Base-by-base conservation (phyloP, 148 eudicot species). In the Limonium bicolor region DNA sequence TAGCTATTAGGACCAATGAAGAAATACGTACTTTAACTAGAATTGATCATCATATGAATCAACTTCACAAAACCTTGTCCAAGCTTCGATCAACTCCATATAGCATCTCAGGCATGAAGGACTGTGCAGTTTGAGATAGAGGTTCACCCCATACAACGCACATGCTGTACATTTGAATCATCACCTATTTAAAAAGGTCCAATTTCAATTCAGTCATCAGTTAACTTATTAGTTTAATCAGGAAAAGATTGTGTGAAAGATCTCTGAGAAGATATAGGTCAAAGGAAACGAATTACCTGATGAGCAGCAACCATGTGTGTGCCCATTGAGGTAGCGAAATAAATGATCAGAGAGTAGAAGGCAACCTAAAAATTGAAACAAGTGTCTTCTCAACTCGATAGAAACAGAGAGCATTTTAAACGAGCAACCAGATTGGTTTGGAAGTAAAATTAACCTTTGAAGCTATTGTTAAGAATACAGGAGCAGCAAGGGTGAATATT, bases 91-190 rank as follows among this genome's bases (percentile, higher is more conserved):
- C 65, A 14, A 60, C 78, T 60, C 95, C 99, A 58, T 81, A 78
- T 25, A 90, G 34, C 51, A 90, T 60, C 72, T 85, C 99, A 8
- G 99, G 99, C 99, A 90, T 85, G 60, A 90, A 90, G 20, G 99
- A 90, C 31, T 90, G 99, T 20, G 99, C 84, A 27, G 99, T 90
- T 64, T 90, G 95, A 58, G 95, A 85, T 36, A 90, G 88, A 32
- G 99, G 99, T 62, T 90, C 95, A 11, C 95, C 95, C 75, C 77
- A 80, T 33, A 90, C 95, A 12, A 81, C 47, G 51, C 87, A 85
- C 81, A 90, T 75, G 62, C 79, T 46, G 69, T 61, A 90, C 29
- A 80, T 38, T 61, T 85, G 95, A 37, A 72, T 55, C 82, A 90
- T 59, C 54, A 90, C 95, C 97, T 90, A 76, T 7, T 51, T 20